Evolutionary conservation across 1,284 basidiomycete genomes (phyloP).

Genomic region (Coniferiporia sulphurascens): DNA sequence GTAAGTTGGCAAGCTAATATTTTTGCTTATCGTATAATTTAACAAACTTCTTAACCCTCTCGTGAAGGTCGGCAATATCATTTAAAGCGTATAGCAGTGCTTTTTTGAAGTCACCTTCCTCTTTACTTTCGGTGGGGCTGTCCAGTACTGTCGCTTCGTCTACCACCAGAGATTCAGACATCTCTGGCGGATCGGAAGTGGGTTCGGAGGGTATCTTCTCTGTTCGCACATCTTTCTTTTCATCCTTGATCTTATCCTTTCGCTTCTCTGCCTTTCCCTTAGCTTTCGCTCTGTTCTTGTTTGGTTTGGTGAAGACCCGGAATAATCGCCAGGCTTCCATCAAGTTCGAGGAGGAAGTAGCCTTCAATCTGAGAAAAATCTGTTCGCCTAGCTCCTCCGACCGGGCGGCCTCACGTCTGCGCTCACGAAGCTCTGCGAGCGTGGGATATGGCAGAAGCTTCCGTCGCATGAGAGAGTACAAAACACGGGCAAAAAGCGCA

Average conservation of each 20-base stretch:
- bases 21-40: not conserved
- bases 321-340: constrained; percentile 52
- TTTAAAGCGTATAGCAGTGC: constrained; percentile 37
- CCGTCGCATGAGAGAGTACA: constrained; percentile 45
- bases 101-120: constrained; percentile 42
- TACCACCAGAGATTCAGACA: constrained; percentile 17
- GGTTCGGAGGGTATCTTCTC: constrained; percentile 9
- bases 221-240: not conserved
- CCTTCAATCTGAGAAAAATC: constrained; percentile 41
- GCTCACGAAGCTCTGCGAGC: constrained; percentile 45
- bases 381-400: constrained; percentile 50
- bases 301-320: constrained; percentile 34
- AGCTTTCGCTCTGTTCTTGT: constrained; percentile 20
- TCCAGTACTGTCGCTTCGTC: constrained; percentile 30
- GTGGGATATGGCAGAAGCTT: constrained; percentile 52
- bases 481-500: constrained; percentile 41
- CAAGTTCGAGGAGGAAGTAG: constrained; percentile 41
- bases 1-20: not conserved
- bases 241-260: constrained; percentile 16
- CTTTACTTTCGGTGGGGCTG: constrained; percentile 29
- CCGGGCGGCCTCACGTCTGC: constrained; percentile 40
- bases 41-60: constrained; percentile 62
- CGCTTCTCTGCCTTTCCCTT: constrained; percentile 23
- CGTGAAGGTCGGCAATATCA: constrained; percentile 56
- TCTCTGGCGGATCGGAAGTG: constrained; percentile 15